Percentiles rank a stretch among this genome's conserved stretches.
Conservation (phyloP, 2,329 filamentous ascomycete genomes). For the Arthrobotrys musiformis region DNA sequence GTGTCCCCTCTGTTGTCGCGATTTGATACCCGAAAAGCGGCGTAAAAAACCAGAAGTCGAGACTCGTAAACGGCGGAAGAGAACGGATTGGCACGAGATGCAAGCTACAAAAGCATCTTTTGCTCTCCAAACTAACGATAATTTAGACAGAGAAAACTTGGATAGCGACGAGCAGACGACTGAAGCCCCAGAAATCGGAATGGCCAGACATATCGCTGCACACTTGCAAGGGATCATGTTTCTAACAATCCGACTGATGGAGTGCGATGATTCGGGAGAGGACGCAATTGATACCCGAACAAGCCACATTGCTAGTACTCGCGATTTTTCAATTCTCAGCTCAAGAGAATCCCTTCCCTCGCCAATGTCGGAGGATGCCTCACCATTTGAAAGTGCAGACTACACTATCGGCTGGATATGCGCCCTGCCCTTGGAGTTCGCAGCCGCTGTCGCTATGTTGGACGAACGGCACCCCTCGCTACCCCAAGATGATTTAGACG, state of each 20-base stretch:
- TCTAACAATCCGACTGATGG: neutral
- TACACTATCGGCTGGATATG: slow-evolving; percentile 18
- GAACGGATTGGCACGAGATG: too few species aligned
- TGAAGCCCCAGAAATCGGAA: neutral
- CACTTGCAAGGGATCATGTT: neutral
- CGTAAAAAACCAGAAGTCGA: neutral
- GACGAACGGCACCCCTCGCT: neutral
- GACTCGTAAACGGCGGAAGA: neutral
- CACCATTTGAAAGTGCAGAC: too few species aligned
- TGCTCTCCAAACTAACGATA: neutral
- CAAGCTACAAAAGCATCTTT: neutral
- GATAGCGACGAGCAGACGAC: neutral
- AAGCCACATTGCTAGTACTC: neutral
- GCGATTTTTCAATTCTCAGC: neutral
- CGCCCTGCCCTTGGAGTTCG: neutral
- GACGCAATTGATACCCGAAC: neutral
- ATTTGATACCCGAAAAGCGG: neutral
- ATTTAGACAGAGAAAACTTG: neutral
- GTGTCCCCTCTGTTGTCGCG: slow-evolving; percentile 4
- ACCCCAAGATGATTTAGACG: neutral
- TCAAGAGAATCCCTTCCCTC: neutral
- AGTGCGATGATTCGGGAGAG: neutral
- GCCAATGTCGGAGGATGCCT: neutral
- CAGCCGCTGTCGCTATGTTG: neutral
- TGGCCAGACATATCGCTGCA: neutral